Conservation (phyloP, 2,329 filamentous ascomycete genomes). For the Colletotrichum cuscutae region DNA sequence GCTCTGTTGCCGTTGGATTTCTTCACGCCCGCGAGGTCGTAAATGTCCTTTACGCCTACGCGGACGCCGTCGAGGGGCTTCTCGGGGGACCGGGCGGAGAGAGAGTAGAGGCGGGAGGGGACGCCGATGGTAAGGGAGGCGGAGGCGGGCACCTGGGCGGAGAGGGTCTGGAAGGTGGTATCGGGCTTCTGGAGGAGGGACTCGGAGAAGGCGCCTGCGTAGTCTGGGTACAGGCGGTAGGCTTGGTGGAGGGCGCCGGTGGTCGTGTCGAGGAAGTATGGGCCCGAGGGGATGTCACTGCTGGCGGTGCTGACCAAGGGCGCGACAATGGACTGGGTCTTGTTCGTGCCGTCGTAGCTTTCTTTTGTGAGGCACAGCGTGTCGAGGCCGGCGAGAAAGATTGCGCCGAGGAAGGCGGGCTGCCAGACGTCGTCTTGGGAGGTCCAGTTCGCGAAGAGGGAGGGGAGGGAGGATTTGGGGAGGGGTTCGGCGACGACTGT, state of each 20-base stretch:
- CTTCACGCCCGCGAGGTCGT: slow-evolving; percentile 63
- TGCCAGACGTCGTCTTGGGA: slow-evolving; percentile 42
- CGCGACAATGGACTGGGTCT: slow-evolving; percentile 36
- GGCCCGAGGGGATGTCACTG: slow-evolving; percentile 43
- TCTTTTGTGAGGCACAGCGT: slow-evolving; percentile 32
- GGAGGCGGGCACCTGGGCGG: slow-evolving; percentile 43
- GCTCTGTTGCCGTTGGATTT: slow-evolving; percentile 66
- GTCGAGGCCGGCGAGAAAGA: slow-evolving; percentile 37
- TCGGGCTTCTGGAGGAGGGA: slow-evolving; percentile 44
- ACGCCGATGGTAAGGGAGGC: slow-evolving; percentile 54
- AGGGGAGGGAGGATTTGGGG: slow-evolving; percentile 35
- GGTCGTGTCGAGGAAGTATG: slow-evolving; percentile 47
- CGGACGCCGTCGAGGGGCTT: slow-evolving; percentile 70
- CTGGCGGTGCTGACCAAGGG: slow-evolving; percentile 28
- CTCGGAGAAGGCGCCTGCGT: slow-evolving; percentile 44
- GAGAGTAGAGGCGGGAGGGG: slow-evolving; percentile 68
- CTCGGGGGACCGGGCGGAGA: slow-evolving; percentile 55
- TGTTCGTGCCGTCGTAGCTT: slow-evolving; percentile 23
- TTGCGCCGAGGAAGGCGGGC: slow-evolving; percentile 37
- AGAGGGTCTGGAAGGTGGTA: slow-evolving; percentile 45
- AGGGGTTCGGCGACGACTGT: slow-evolving; percentile 44
- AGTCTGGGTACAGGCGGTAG: slow-evolving; percentile 49
- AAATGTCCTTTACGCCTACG: slow-evolving; percentile 72
- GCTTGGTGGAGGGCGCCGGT: slow-evolving; percentile 46
- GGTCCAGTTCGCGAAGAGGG: slow-evolving; percentile 45